Evolutionary conservation across 2,329 filamentous ascomycete species (phyloP).

Genomic region (Monosporascus sp.): DNA sequence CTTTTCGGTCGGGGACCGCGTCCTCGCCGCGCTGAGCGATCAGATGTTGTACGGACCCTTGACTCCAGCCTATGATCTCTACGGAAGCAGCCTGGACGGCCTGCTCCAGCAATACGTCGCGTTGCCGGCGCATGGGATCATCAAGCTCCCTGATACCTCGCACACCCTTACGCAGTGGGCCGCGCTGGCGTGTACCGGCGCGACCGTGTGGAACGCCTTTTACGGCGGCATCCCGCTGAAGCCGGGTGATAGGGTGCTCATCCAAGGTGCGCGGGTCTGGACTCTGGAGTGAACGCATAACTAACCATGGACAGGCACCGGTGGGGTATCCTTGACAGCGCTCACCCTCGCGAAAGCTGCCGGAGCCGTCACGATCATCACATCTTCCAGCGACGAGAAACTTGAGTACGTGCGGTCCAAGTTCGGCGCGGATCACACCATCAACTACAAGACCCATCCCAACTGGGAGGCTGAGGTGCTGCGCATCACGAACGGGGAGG

Average conservation of each 20-base stretch:
- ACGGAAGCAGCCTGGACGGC: conserved; percentile 30
- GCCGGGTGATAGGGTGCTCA: conserved; percentile 33
- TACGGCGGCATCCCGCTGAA: conserved; percentile 34
- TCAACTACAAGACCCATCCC: conserved; percentile 43
- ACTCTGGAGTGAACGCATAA: not conserved
- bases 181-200: conserved; percentile 35
- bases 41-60: conserved; percentile 21
- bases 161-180: conserved; percentile 30
- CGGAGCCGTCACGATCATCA: conserved; percentile 33
- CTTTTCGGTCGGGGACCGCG: conserved; percentile 26
- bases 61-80: conserved; percentile 12
- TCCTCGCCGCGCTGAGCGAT: conserved; percentile 21
- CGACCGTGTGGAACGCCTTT: conserved; percentile 43
- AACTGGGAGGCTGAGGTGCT: conserved; percentile 41
- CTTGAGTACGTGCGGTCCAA: conserved; percentile 29
- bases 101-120: conserved; percentile 36
- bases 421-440: conserved; percentile 36
- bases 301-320: conserved; percentile 31
- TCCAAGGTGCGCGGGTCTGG: conserved; percentile 21
- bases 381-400: conserved; percentile 46
- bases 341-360: conserved; percentile 41
- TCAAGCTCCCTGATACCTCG: conserved; percentile 33
- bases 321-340: conserved; percentile 39
- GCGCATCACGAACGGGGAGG: conserved; percentile 35
- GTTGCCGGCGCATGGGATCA: conserved; percentile 32